Evolutionary conservation across 345 rosid genomes (phyloP), one percentile per base, ranked within the genome.

Genomic region (Aethionema arabicum): DNA sequence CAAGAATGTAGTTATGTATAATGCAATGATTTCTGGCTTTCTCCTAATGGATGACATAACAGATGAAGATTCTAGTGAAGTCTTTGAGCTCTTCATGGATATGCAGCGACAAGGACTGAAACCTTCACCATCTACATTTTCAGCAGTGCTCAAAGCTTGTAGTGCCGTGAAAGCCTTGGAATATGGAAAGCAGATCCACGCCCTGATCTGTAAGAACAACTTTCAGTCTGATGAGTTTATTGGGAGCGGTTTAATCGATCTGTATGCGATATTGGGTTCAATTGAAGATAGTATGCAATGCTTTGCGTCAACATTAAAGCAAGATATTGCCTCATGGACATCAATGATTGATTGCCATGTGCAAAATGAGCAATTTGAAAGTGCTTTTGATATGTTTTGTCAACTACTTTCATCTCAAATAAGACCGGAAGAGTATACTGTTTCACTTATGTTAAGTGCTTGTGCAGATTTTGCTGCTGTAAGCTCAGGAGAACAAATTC

Each of bases 171-270:
- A 65, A 69, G 59, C 79, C 8, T 56, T 82, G 37, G 76, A 70
- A 46, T 75, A 42, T 59, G 86, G 79, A 48, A 79, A 68, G 69
- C 86, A 82, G 69, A 65, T 82, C 61, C 83, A 79, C 32, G 79
- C 76, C 7, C 74, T 65, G 10, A 32, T 82, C 39, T 79, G 74
- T 68, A 82, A 79, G 73, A 58, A 68, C 64, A 66, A 70, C 46
- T 65, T 79, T 42, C 82, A 82, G 71, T 72, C 59, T 21, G 83
- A 82, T 73, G 86, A 79, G 67, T 77, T 82, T 50, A 70, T 82
- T 62, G 82, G 69, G 5, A 77, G 77, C 42, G 73, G 77, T 38
- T 68, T 82, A 43, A 75, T 79, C 51, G 86, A 79, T 47, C 52
- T 82, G 9, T 82, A 82, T 65, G 81, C 82, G 12, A 55, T 67